Base-by-base conservation (phyloP, 169 alveolate species). In the Perkinsus chesapeaki region DNA sequence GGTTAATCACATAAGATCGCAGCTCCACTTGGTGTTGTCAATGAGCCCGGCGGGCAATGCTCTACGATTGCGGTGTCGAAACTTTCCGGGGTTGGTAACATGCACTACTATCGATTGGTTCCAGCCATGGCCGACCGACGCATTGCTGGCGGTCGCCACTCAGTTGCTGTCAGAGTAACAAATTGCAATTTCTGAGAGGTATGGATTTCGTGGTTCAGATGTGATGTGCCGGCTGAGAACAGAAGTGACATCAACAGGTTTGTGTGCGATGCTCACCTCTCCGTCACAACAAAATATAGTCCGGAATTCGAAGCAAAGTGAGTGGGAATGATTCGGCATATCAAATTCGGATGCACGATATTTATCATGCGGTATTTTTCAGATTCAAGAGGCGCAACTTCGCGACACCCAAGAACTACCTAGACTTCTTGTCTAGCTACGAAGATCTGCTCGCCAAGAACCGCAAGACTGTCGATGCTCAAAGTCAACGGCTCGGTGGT, bases 41-140 rank as follows among this genome's bases (percentile, higher is more conserved):
- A 98, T 97, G 98, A 97, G 98, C 3, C 98, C 99, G 0, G 98
- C 99, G 7, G 98, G 99, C 39, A 97, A 96, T 91, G 96, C 98
- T 48, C 95, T 97, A 48, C 95, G 98, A 91, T 94, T 96, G 39
- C 94, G 99, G 39, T 97, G 98, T 93, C 96, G 99, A 60, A 97
- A 96, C 96, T 98, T 99, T 37, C 99, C 99, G 16, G 99, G 99
- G 27, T 95, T 98, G 93, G 98, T 98, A 93, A 98, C 98, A 82
- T 97, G 99, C 95, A 98, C 99, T 92, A 99, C 98, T 73, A 98
- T 99, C 91, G 99, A 98, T 95, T 98, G 99, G 99, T 98, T 98
- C 96, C 99, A 99, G 47, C 99, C 98, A 93, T 98, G 99, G 99
- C 97, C 98, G 5, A 95, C 96, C 72, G 98, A 98, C 73, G 99